phyloP scores from a whole-genome alignment of 768 basidiomycete genomes.

The Rhodotorula paludigena region DNA sequence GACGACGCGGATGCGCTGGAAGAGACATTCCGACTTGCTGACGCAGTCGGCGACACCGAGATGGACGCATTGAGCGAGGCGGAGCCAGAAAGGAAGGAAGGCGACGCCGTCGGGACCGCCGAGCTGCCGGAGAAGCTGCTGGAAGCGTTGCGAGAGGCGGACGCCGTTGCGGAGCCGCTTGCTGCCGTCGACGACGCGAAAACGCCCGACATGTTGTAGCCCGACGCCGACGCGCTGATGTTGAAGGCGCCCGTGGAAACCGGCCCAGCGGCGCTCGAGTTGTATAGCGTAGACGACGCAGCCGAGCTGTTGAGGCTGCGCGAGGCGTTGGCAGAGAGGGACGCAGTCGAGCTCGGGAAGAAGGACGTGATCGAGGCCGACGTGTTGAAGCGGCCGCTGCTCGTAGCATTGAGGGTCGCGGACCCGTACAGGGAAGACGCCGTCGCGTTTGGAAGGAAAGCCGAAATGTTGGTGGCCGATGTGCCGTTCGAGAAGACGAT shows the following conservation, averaged over 20 bases:
- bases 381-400: background rate
- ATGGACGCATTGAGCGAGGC: too few relatives aligned
- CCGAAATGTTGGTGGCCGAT: conserved; percentile 5
- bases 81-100: background rate
- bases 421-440: background rate
- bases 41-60: too few relatives aligned
- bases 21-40: too few relatives aligned
- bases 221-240: background rate
- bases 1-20: too few relatives aligned
- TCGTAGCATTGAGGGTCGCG: background rate
- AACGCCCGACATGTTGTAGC: background rate
- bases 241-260: background rate
- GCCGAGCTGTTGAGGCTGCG: background rate
- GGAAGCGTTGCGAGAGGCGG: conserved; percentile 2
- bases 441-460: conserved; percentile 1
- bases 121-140: background rate
- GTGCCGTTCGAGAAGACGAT: too few relatives aligned
- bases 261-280: background rate
- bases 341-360: background rate
- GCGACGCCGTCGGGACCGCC: background rate
- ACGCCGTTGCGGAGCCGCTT: background rate
- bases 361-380: background rate
- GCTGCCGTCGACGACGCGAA: background rate
- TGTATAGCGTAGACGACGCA: background rate
- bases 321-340: background rate